phyloP scores from a whole-genome alignment of 345 rosid species.

The Nephelium lappaceum region DNA sequence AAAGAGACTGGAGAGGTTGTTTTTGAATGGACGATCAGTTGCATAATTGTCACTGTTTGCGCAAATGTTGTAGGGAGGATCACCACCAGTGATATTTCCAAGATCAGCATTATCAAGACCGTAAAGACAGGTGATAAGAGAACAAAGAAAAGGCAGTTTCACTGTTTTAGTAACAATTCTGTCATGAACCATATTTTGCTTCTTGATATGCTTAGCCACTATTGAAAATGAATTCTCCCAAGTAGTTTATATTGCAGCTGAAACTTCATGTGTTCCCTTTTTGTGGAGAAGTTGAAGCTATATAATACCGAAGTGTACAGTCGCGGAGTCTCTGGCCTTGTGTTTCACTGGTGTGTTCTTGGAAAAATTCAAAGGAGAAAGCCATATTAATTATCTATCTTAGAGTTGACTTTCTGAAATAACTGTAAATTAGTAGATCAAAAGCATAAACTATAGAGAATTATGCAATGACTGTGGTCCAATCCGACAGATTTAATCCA shows the following conservation, averaged over 20 bases:
- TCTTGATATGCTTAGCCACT: neutral
- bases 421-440: neutral
- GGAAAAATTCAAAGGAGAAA: neutral
- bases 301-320: neutral
- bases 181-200: slow-evolving; percentile 2
- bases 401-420: neutral
- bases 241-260: no score
- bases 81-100: neutral
- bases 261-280: no score
- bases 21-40: slow-evolving; percentile 1
- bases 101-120: slow-evolving; percentile 12
- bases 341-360: neutral
- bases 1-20: slow-evolving; percentile 10
- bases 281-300: neutral
- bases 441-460: neutral
- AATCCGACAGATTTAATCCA: neutral
- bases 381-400: neutral
- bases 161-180: neutral
- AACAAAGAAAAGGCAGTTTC: neutral
- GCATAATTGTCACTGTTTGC: neutral
- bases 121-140: neutral
- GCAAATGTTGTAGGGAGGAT: slow-evolving; percentile 25
- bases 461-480: neutral
- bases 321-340: neutral
- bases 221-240: neutral